Conservation (phyloP, 306 rosid genomes). For the Lagenaria siceraria region DNA sequence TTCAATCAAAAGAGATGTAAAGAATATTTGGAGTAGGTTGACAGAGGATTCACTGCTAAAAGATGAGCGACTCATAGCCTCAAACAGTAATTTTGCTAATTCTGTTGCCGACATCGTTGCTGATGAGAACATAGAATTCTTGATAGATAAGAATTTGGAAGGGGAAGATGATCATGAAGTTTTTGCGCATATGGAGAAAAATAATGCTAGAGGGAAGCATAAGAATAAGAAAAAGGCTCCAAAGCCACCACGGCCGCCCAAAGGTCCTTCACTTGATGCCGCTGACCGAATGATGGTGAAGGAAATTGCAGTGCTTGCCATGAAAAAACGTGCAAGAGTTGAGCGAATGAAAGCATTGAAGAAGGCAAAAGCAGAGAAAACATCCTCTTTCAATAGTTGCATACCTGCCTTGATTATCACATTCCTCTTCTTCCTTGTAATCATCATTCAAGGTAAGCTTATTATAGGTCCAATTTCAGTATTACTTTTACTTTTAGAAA, state of each 20-base stretch:
- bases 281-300: constrained; percentile 65
- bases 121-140: background rate
- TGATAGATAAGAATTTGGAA: background rate
- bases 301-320: constrained; percentile 72
- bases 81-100: background rate
- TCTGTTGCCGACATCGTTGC: background rate
- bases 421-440: constrained; percentile 62
- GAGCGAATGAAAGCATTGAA: constrained; percentile 71
- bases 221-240: constrained; percentile 62
- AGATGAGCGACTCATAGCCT: background rate
- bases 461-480: background rate
- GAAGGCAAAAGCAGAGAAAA: constrained; percentile 62
- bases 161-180: constrained; percentile 11
- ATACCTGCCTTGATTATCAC: constrained; percentile 59
- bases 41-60: background rate
- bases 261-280: constrained; percentile 68
- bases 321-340: constrained; percentile 67
- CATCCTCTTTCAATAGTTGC: constrained; percentile 38
- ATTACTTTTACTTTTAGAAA: background rate
- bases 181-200: constrained; percentile 22
- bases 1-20: background rate
- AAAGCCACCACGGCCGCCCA: constrained; percentile 95
- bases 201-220: constrained; percentile 45
- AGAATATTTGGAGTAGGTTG: constrained; percentile 7
- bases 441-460: constrained; percentile 60